These are phyloP conservation scores for Solanum pinnatisectum DNA, from an alignment of 257 asterid species.

Conservation along the genomic window DNA sequence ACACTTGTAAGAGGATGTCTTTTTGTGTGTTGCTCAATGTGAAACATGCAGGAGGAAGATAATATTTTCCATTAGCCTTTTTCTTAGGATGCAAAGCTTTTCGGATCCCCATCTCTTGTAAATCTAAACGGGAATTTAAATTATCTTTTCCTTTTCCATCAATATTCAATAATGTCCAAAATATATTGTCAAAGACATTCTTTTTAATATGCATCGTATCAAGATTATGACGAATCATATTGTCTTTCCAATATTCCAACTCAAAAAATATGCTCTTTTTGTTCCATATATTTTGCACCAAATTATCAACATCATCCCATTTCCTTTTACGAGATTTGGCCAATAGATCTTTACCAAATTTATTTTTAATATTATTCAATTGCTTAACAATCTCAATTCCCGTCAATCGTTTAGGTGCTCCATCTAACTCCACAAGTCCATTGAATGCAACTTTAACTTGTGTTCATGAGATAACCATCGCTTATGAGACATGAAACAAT, in stretches of 20 bases:
- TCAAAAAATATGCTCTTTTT: slow-evolving; percentile 2
- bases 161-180: not conserved
- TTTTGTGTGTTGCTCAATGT: not conserved
- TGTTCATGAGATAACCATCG: not conserved
- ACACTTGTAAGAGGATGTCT: not conserved
- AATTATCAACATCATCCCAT: not conserved
- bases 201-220: slow-evolving; percentile 1
- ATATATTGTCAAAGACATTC: not conserved
- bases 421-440: not conserved
- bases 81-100: too few species aligned
- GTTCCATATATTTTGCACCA: not conserved
- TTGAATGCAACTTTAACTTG: not conserved
- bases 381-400: not conserved
- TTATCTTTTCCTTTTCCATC: slow-evolving; percentile 1
- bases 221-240: not conserved
- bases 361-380: not conserved
- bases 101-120: too few species aligned
- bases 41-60: not conserved
- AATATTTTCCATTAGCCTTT: not conserved
- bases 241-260: not conserved
- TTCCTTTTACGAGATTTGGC: not conserved
- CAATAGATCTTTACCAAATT: not conserved
- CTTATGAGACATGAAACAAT: not conserved
- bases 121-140: not conserved
- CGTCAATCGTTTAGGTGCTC: not conserved